Evolutionary conservation across 1,284 basidiomycete species (phyloP), one percentile per base, ranked within the genome.

Genomic region (Sutorius eximius): DNA sequence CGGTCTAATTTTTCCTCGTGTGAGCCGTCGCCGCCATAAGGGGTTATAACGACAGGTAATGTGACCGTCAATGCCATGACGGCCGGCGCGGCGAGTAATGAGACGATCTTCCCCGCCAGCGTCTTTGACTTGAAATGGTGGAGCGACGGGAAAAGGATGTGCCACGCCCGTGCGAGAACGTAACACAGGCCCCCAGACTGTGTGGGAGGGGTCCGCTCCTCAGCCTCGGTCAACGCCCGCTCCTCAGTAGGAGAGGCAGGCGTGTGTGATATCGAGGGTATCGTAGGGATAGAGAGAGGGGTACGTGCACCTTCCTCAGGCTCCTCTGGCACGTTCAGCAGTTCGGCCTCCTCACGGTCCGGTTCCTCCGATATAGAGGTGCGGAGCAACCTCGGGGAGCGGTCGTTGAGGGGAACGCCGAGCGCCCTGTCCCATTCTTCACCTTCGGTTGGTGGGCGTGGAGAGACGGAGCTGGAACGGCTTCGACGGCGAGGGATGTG

Each of bases 1-100:
- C 45, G 37, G 8, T 54, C 36, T 5, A 53, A 18, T 66, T 83
- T 83, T 68, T 86, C 83, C 33, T 74, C 72, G 36, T 77, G 65
- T n/a, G 62, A 61, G 13, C 70, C 68, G 20, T 65, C 53, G 30
- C 64, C 66, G 15, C 78, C 72, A 62, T 86, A 83, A 4, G 82
- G 78, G n/a, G 78, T 85, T 22, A 89, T 82, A 36, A 95, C 91
- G 5, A 98, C 95, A 3, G 95, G 95, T 7, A 98, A 77, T 0
- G 96, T 98, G 16, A 98, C 65, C 0, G 95, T 98, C 49, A 99
- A 77, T 12, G 81, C 76, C 68, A 97, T 75, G 7, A 98, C 86
- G 0, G 95, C 93, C 0, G 96, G 96, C 0, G 87, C 86, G 8
- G 93, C 93, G 52, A 95, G 81, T 15, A 97, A 63, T 0, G 89